Percentiles rank a stretch among this genome's conserved stretches.
phyloP scores from a whole-genome alignment of 192 early-diverging fungal species.

The Bifiguratus adelaidae region DNA sequence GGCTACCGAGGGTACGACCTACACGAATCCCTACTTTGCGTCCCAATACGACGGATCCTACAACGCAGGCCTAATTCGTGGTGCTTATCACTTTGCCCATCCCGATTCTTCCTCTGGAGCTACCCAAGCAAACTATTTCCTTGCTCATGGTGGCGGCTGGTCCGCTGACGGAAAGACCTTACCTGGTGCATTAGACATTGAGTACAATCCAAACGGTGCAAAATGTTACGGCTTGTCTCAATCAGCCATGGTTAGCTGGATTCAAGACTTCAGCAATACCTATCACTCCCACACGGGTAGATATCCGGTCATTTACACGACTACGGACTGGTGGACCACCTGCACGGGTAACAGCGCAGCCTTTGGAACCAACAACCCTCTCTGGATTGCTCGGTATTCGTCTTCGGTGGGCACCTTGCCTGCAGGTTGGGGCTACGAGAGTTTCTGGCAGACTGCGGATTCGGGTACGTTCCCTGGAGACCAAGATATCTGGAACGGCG shows the following conservation, averaged over 20 bases:
- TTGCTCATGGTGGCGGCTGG: slow-evolving; percentile 20
- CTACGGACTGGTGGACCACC: slow-evolving; percentile 14
- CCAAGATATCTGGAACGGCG: slow-evolving; percentile 9
- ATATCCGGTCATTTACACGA: slow-evolving; percentile 20
- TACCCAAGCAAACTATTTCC: slow-evolving; percentile 16
- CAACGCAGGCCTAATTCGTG: slow-evolving; percentile 10
- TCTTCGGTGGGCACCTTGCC: slow-evolving; percentile 10
- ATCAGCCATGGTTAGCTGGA: slow-evolving; percentile 15
- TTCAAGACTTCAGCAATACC: slow-evolving; percentile 16
- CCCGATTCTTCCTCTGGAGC: slow-evolving; percentile 9
- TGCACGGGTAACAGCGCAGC: slow-evolving; percentile 15
- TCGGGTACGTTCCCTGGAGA: slow-evolving; percentile 7
- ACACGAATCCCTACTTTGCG: slow-evolving; percentile 6
- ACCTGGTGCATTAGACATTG: slow-evolving; percentile 19
- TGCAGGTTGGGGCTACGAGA: slow-evolving; percentile 2
- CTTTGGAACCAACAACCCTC: slow-evolving; percentile 14
- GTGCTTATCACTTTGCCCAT: slow-evolving; percentile 18
- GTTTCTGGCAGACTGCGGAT: slow-evolving; percentile 17
- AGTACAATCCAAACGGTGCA: slow-evolving; percentile 7
- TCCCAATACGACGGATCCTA: slow-evolving; percentile 6
- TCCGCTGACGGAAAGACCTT: slow-evolving; percentile 17
- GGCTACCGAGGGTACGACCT: slow-evolving; percentile 13
- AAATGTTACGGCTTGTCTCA: slow-evolving; percentile 11
- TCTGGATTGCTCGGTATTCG: slow-evolving; percentile 17
- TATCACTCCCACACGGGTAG: slow-evolving; percentile 12